phyloP scores from a whole-genome alignment of 2,329 filamentous ascomycete genomes.

The Claviceps pusilla region DNA sequence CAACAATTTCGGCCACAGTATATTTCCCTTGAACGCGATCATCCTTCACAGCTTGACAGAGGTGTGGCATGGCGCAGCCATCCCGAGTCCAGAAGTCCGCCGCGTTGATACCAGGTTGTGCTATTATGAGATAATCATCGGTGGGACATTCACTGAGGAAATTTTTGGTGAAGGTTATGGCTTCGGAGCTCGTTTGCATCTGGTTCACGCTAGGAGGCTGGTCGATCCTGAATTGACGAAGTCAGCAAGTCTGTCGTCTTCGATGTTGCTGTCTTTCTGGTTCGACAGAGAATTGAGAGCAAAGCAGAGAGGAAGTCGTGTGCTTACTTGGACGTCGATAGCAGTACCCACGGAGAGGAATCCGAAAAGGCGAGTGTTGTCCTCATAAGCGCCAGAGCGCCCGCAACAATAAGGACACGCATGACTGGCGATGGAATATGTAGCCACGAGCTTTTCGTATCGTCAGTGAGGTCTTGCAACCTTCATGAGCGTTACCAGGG shows the following conservation, averaged over 20 bases:
- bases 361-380: conserved; percentile 62
- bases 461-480: conserved; percentile 13
- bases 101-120: conserved; percentile 59
- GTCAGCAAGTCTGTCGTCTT: conserved; percentile 2
- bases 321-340: conserved; percentile 68
- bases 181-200: conserved; percentile 33
- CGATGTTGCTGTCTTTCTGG: conserved; percentile 1
- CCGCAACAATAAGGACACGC: conserved; percentile 37
- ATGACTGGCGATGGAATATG: conserved; percentile 21
- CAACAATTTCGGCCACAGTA: conserved; percentile 43
- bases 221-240: conserved; percentile 16
- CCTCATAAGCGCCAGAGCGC: conserved; percentile 39
- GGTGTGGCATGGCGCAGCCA: conserved; percentile 37
- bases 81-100: conserved; percentile 45
- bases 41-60: conserved; percentile 27
- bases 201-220: conserved; percentile 22
- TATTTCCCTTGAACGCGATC: conserved; percentile 24
- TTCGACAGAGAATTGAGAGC: neutral
- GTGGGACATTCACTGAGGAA: conserved; percentile 56
- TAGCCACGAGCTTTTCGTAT: conserved; percentile 5
- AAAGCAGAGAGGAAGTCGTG: conserved; percentile 4
- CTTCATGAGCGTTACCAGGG: conserved; percentile 4
- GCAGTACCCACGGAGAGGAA: conserved; percentile 76
- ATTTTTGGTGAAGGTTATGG: conserved; percentile 27
- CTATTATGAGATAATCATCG: conserved; percentile 60